Evolutionary conservation across 805 yeast genomes (phyloP).

Genomic region (Ogataea polymorpha): DNA sequence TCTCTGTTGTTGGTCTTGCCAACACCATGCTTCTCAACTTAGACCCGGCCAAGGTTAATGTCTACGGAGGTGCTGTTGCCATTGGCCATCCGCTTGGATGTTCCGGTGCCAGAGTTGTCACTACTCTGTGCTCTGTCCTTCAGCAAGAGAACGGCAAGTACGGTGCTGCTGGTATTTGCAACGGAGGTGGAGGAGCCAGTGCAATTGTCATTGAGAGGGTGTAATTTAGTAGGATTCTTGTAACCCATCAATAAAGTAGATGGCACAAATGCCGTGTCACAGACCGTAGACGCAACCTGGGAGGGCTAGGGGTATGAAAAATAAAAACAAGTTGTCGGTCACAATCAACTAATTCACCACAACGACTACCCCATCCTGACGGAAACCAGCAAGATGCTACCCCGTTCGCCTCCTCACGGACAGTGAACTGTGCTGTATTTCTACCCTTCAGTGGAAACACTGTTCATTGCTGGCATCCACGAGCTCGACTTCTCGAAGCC

Average conservation of each 20-base stretch:
- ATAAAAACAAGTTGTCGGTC: conserved; percentile 19
- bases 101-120: conserved; percentile 93
- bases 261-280: too few relatives aligned
- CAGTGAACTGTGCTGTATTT: conserved; percentile 42
- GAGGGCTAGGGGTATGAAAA: neutral
- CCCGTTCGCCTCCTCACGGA: conserved; percentile 43
- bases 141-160: conserved; percentile 80
- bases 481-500: conserved; percentile 34
- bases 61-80: conserved; percentile 95
- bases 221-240: conserved; percentile 13
- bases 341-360: conserved; percentile 20
- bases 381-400: conserved; percentile 36
- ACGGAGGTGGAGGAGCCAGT: conserved; percentile 99
- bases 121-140: conserved; percentile 78
- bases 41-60: conserved; percentile 68
- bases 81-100: conserved; percentile 94
- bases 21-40: conserved; percentile 69
- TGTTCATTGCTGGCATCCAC: conserved; percentile 31
- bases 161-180: conserved; percentile 96
- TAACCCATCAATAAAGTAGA: too few relatives aligned
- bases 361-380: conserved; percentile 20
- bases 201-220: conserved; percentile 81
- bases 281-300: too few relatives aligned
- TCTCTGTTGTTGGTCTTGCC: conserved; percentile 93
- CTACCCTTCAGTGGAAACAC: conserved; percentile 41